phyloP scores from a whole-genome alignment of 805 yeast species.

The Candida michaelii region DNA sequence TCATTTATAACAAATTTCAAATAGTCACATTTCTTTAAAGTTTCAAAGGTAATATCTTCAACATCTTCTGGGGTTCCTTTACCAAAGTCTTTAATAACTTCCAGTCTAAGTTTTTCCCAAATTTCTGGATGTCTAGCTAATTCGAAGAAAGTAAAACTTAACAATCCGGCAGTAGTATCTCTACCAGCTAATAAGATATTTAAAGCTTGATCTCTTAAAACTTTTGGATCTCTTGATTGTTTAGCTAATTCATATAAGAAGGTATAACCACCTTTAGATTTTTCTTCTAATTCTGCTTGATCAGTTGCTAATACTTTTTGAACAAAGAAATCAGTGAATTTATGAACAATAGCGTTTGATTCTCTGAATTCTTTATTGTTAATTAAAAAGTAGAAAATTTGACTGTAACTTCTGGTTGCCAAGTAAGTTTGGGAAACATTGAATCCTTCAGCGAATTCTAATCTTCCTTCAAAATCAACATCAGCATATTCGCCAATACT shows the following conservation, averaged over 20 bases:
- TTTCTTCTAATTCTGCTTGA: constrained; percentile 29
- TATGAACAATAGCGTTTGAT: constrained; percentile 25
- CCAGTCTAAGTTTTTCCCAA: constrained; percentile 37
- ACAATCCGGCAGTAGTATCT: constrained; percentile 54
- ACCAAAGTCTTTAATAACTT: constrained; percentile 33
- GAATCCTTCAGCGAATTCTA: constrained; percentile 35
- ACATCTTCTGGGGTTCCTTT: constrained; percentile 28
- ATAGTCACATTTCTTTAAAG: constrained; percentile 49
- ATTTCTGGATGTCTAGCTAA: constrained; percentile 43
- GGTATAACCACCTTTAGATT: constrained; percentile 39
- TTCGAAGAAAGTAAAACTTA: constrained; percentile 46
- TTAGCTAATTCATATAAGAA: constrained; percentile 49
- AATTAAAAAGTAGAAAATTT: constrained; percentile 26
- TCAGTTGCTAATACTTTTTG: constrained; percentile 33
- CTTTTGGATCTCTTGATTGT: constrained; percentile 47
- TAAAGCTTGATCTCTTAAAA: constrained; percentile 50
- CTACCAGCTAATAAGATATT: constrained; percentile 55
- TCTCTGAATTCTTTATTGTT: constrained; percentile 25
- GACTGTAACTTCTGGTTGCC: constrained; percentile 35
- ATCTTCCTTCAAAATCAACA: constrained; percentile 28
- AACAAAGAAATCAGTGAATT: constrained; percentile 39
- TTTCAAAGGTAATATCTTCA: constrained; percentile 45
- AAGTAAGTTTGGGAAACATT: constrained; percentile 33
- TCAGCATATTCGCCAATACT: constrained; percentile 28
- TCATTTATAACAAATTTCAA: constrained; percentile 50